Conservation (phyloP, 345 rosid species). For the Eucalyptus viminalis region DNA sequence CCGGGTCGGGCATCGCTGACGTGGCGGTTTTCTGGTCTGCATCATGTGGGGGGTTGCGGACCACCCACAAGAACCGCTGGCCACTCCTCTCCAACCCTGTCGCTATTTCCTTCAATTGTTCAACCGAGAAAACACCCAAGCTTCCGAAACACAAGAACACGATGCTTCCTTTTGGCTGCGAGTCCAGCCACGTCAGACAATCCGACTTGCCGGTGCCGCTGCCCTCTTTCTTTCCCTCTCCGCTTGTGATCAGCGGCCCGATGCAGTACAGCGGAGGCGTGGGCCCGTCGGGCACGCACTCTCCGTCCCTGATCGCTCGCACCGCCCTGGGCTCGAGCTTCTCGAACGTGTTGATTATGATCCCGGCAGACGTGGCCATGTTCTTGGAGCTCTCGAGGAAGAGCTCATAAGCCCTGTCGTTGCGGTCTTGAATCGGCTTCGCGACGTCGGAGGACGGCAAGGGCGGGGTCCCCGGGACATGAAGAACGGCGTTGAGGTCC, state of each 20-base stretch:
- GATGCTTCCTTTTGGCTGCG: slow-evolving; percentile 20
- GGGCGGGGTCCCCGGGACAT: slow-evolving; percentile 30
- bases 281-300: background rate
- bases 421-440: slow-evolving; percentile 1
- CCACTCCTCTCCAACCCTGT: slow-evolving; percentile 29
- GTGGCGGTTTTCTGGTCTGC: background rate
- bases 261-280: slow-evolving; percentile 9
- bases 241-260: slow-evolving; percentile 8
- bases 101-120: slow-evolving; percentile 33
- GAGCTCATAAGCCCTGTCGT: slow-evolving; percentile 5
- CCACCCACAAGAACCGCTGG: slow-evolving; percentile 38
- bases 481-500: slow-evolving; percentile 9
- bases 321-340: slow-evolving; percentile 26
- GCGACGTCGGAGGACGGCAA: slow-evolving; percentile 14
- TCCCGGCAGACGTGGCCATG: slow-evolving; percentile 18
- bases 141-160: slow-evolving; percentile 33
- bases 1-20: background rate
- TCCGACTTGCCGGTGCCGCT: background rate
- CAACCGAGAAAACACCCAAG: slow-evolving; percentile 15
- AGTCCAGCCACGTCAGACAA: slow-evolving; percentile 23
- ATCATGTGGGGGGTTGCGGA: slow-evolving; percentile 13
- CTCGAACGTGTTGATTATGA: slow-evolving; percentile 47
- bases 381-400: background rate
- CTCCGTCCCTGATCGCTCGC: slow-evolving; percentile 15
- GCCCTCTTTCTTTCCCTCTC: background rate